These are phyloP conservation scores for Apiospora saccharicola DNA, from an alignment of 2,329 filamentous ascomycete species.

Conservation along the genomic window DNA sequence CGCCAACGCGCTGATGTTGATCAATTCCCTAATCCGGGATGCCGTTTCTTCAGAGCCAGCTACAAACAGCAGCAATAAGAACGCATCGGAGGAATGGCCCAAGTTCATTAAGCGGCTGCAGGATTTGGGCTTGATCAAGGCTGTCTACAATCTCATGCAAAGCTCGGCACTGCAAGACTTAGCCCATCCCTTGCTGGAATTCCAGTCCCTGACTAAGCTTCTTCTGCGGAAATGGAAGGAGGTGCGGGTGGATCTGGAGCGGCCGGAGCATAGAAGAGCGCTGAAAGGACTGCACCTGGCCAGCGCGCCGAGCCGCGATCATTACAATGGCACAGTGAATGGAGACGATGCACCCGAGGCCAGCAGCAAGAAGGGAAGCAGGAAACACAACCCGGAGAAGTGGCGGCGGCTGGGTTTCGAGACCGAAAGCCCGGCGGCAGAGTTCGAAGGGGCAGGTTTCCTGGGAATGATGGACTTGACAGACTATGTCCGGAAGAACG, in stretches of 20 bases:
- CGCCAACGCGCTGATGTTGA: constrained; percentile 91
- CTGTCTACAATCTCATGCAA: constrained; percentile 93
- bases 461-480: constrained; percentile 97
- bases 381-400: constrained; percentile 84
- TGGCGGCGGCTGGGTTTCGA: constrained; percentile 94
- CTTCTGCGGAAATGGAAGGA: constrained; percentile 88
- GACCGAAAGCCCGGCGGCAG: constrained; percentile 83
- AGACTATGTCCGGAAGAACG: constrained; percentile 90
- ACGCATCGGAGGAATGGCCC: constrained; percentile 78
- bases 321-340: constrained; percentile 41
- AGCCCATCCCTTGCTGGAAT: constrained; percentile 88
- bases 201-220: constrained; percentile 89
- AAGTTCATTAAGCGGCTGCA: constrained; percentile 94
- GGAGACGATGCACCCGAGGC: constrained; percentile 48
- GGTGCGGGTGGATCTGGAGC: constrained; percentile 83
- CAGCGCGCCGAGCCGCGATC: constrained; percentile 67
- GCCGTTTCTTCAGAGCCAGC: constrained; percentile 77
- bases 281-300: constrained; percentile 86
- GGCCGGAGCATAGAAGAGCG: constrained; percentile 85
- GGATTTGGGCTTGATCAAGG: constrained; percentile 90
- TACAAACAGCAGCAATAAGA: constrained; percentile 44
- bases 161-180: constrained; percentile 90
- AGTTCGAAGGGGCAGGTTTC: constrained; percentile 88
- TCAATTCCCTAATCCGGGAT: constrained; percentile 95
- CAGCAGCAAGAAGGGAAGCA: constrained; percentile 66